Conservation (phyloP, 805 yeast species). For the Pichia gijzeniarum region DNA sequence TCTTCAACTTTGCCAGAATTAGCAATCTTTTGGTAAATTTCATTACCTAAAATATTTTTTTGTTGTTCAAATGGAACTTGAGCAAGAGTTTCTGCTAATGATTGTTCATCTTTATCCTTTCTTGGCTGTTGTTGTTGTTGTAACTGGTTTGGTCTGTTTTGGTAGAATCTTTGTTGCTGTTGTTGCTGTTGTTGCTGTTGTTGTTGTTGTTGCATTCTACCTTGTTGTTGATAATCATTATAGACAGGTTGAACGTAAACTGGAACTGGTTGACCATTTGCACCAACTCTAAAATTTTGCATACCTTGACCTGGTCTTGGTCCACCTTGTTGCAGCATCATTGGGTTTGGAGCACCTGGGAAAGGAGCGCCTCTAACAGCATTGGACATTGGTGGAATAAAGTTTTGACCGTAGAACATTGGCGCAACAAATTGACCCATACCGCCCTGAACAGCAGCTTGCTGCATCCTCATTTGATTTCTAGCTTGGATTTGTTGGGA, state of each 20-base stretch:
- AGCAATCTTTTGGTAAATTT: slow-evolving; percentile 86
- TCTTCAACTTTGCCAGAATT: slow-evolving; percentile 83
- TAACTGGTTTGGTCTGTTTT: slow-evolving; percentile 32
- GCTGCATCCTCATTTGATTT: slow-evolving; percentile 97
- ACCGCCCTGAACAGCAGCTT: slow-evolving; percentile 84
- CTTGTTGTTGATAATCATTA: slow-evolving; percentile 56
- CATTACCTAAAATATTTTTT: slow-evolving; percentile 97
- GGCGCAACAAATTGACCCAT: slow-evolving; percentile 84
- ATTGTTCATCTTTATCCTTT: slow-evolving; percentile 27
- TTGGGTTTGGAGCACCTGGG: slow-evolving; percentile 67
- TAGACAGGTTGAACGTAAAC: slow-evolving; percentile 82
- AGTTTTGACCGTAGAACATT: slow-evolving; percentile 80
- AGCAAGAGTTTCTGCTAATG: slow-evolving; percentile 56
- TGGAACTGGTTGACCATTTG: slow-evolving; percentile 78
- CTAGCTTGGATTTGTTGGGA: slow-evolving; percentile 98
- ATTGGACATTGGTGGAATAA: slow-evolving; percentile 44
- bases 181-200: slow-evolving; percentile 17
- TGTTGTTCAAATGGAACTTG: slow-evolving; percentile 80
- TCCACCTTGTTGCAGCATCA: slow-evolving; percentile 60
- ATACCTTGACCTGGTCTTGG: slow-evolving; percentile 56
- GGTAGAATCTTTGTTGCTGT: slow-evolving; percentile 38
- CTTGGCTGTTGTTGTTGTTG: slow-evolving; percentile 22
- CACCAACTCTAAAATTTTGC: slow-evolving; percentile 56
- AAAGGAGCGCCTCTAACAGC: slow-evolving; percentile 74
- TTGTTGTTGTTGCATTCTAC: slow-evolving; percentile 31